Conservation (phyloP, 2,329 filamentous ascomycete species). For the Epichloe festucae region DNA sequence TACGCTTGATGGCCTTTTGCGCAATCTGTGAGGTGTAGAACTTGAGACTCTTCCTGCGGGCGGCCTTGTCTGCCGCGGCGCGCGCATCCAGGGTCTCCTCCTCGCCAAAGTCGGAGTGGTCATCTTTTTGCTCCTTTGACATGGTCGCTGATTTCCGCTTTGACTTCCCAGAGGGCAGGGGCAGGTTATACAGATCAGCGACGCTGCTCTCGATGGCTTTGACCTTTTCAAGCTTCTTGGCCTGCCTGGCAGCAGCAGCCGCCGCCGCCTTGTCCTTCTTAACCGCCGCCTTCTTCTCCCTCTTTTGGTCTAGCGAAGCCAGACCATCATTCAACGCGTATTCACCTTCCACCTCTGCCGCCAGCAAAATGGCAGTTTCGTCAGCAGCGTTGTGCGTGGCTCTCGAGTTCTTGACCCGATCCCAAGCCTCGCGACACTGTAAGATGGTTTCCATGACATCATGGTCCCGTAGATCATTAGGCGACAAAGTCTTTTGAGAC, state of each 20-base stretch:
- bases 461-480: slow-evolving; percentile 75
- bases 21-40: slow-evolving; percentile 98
- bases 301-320: slow-evolving; percentile 12
- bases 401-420: slow-evolving; percentile 54
- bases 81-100: slow-evolving; percentile 66
- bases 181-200: slow-evolving; percentile 54
- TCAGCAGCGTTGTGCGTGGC: slow-evolving; percentile 28
- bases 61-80: slow-evolving; percentile 74
- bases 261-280: slow-evolving; percentile 24
- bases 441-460: slow-evolving; percentile 79
- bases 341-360: slow-evolving; percentile 15
- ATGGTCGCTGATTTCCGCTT: slow-evolving; percentile 21
- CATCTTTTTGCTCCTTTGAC: slow-evolving; percentile 32
- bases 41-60: slow-evolving; percentile 79
- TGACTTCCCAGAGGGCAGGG: slow-evolving; percentile 35
- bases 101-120: slow-evolving; percentile 87
- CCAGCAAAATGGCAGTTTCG: slow-evolving; percentile 3
- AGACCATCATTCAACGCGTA: slow-evolving; percentile 11
- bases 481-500: slow-evolving; percentile 48
- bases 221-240: slow-evolving; percentile 31
- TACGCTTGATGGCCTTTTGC: slow-evolving; percentile 82
- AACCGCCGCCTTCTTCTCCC: slow-evolving; percentile 14
- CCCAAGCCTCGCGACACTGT: slow-evolving; percentile 70
- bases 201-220: slow-evolving; percentile 57
- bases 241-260: slow-evolving; percentile 23